These are phyloP conservation scores for Lasiodiplodia theobromae DNA, from an alignment of 2,329 filamentous ascomycete genomes.

Conservation along the genomic window DNA sequence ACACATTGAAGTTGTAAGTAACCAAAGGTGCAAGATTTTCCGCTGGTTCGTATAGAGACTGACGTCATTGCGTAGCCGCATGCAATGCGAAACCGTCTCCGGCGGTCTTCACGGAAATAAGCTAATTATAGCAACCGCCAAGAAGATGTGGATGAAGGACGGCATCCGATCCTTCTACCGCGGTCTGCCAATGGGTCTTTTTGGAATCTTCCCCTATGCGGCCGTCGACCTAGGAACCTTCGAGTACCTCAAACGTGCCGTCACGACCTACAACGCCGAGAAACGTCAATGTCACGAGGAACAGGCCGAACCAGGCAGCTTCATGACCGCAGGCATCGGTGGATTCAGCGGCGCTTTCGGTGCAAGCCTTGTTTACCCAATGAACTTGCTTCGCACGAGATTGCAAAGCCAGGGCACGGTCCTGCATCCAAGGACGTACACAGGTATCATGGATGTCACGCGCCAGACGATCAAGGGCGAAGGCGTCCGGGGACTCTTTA, in stretches of 20 bases:
- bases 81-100: constrained; percentile 93
- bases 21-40: neutral
- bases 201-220: constrained; percentile 98
- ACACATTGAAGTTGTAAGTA: constrained; percentile 76
- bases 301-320: constrained; percentile 75
- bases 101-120: constrained; percentile 84
- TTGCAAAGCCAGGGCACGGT: constrained; percentile 93
- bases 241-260: constrained; percentile 82
- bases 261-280: constrained; percentile 74
- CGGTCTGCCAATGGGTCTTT: constrained; percentile 88
- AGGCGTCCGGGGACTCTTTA: constrained; percentile 86
- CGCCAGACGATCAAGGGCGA: constrained; percentile 82
- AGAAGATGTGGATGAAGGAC: constrained; percentile 83
- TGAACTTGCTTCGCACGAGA: constrained; percentile 91
- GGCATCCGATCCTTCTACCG: constrained; percentile 83
- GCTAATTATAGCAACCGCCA: constrained; percentile 81
- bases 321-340: constrained; percentile 86
- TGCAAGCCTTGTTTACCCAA: constrained; percentile 90
- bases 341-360: constrained; percentile 91
- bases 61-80: constrained; percentile 60
- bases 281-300: constrained; percentile 79
- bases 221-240: constrained; percentile 97
- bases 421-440: constrained; percentile 90
- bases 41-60: constrained; percentile 28
- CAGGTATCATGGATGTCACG: constrained; percentile 87